A percentile compares a stretch with the other conserved stretches of the same genome.
Conservation (phyloP, 2,329 filamentous ascomycete species). For the Leptographium procerum region DNA sequence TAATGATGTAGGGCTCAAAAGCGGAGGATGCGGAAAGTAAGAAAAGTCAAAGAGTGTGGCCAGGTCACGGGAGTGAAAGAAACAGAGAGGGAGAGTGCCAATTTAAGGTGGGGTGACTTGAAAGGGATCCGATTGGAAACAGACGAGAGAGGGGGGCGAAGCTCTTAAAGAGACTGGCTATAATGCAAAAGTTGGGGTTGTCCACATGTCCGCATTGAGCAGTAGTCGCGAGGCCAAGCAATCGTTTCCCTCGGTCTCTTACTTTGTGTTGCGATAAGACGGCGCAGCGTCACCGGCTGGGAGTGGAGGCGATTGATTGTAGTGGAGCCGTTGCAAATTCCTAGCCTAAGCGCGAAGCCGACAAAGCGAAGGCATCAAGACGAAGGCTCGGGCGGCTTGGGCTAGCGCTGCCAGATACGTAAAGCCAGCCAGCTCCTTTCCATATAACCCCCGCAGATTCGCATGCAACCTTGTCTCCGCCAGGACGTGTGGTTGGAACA, state of each 20-base stretch:
- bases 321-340: neutral
- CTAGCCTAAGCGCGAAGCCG: neutral
- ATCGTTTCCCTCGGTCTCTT: neutral
- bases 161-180: neutral
- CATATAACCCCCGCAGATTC: conserved; percentile 1
- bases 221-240: neutral
- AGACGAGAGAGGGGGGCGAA: too few relatives aligned
- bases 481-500: neutral
- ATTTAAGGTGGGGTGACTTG: conserved; percentile 5
- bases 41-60: neutral
- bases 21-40: neutral
- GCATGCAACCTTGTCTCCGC: conserved; percentile 4
- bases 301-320: neutral
- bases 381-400: neutral
- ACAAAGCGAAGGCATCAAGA: neutral
- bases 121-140: neutral
- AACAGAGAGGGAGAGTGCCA: neutral
- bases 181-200: neutral
- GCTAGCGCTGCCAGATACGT: neutral
- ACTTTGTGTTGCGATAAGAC: neutral
- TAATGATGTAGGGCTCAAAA: neutral
- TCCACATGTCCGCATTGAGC: neutral
- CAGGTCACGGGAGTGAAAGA: neutral
- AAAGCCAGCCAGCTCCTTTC: neutral
- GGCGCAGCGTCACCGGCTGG: neutral